Base-by-base conservation (phyloP, 1,284 basidiomycete genomes). In the Inonotus hispidus region DNA sequence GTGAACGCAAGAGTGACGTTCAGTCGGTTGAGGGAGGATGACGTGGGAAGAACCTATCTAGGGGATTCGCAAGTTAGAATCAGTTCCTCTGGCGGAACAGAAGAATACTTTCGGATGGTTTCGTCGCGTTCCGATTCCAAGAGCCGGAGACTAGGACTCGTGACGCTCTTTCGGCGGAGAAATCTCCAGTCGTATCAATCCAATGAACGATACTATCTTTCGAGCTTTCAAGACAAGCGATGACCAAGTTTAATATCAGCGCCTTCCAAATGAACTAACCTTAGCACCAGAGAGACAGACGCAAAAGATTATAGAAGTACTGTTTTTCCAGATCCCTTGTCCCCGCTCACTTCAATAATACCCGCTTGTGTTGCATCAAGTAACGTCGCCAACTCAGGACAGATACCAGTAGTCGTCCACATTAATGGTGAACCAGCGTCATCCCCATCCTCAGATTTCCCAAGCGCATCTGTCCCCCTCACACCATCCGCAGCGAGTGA, bases 161-260 rank as follows among this genome's bases (percentile, higher is more conserved):
- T 67, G 67, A 45, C 68, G 82, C 77, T 52, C 76, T 74, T 19
- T 83, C 80, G 0, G 75, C 73, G 37, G 84, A 80, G 69, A 91
- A 87, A 59, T 83, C 83, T 2, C 87, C 86, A 0, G 76, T 79
- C 8, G 84, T 85, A 66, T 92, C 89, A 47, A 92, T 79, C 89
- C 89, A 92, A 7, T 83, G 68, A 0, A 77, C 81, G 53, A 69
- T 74, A 2, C 76, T 71, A 19, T 76, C 66, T 21, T 65, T 59
- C 62, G 76, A 59, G 7, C 67, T 64, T 0, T 72, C 68, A 1
- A 91, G 77, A 67, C 83, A 76, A 19, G 76, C 76, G 21, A 88
- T 70, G 37, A 80, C 75, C 4, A 85, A 70, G 60, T 88, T 83
- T 25, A 85, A 69, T 1, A 81, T 82, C 10, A 91, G 72, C 16